These are phyloP conservation scores for Sporobolomyces roseus DNA, from an alignment of 768 basidiomycete genomes.

Conservation along the genomic window DNA sequence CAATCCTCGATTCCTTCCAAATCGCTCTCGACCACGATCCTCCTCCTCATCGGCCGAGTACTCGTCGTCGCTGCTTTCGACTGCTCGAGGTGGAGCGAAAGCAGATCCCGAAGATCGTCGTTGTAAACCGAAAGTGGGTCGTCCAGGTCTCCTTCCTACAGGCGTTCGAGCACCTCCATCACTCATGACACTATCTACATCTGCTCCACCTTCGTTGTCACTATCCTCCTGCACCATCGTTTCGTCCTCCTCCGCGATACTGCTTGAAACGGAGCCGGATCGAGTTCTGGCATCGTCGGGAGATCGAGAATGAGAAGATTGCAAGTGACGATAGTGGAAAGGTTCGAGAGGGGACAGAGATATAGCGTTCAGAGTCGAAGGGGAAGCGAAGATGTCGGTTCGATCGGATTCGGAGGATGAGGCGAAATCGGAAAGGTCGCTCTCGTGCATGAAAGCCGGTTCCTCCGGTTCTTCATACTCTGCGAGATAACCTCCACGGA, in stretches of 20 bases:
- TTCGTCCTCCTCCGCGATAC: conserved; percentile 36
- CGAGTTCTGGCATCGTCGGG: conserved; percentile 16
- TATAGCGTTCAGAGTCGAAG: neutral
- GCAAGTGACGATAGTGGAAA: conserved; percentile 34
- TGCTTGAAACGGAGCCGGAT: conserved; percentile 9
- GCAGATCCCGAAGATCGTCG: conserved; percentile 10
- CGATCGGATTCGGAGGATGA: conserved; percentile 22
- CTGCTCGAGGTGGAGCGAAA: neutral
- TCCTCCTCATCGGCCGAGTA: conserved; percentile 13
- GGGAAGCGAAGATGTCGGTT: conserved; percentile 3
- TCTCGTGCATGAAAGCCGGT: conserved; percentile 26
- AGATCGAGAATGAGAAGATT: conserved; percentile 34
- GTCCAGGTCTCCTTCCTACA: conserved; percentile 3
- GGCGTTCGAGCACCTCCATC: conserved; percentile 27
- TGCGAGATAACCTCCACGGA: conserved; percentile 60
- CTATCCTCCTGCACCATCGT: conserved; percentile 20
- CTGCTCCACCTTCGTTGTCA: conserved; percentile 19
- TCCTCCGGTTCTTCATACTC: conserved; percentile 39
- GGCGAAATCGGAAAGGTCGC: conserved; percentile 18
- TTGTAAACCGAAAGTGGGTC: neutral
- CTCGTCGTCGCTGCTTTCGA: conserved; percentile 5
- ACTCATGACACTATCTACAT: conserved; percentile 23
- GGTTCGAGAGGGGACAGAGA: conserved; percentile 22
- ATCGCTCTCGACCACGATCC: conserved; percentile 26
- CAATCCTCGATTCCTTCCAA: neutral